phyloP scores from a whole-genome alignment of 2,329 filamentous ascomycete genomes.

The Lachnellula hyalina region DNA sequence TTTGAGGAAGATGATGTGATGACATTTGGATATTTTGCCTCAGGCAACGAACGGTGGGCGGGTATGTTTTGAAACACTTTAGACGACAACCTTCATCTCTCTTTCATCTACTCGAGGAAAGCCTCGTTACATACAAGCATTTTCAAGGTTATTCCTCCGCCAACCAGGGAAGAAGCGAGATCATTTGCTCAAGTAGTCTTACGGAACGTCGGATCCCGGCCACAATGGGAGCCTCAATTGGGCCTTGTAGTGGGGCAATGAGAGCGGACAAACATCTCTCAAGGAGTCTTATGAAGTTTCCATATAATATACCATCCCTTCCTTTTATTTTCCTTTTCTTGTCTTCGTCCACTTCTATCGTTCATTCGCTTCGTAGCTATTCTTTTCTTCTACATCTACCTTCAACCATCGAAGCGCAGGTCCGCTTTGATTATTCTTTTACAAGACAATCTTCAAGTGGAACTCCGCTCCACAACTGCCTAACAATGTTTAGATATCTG shows the following conservation, averaged over 20 bases:
- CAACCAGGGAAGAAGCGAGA: background rate
- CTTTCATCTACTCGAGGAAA: conserved; percentile 1
- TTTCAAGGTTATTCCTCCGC: background rate
- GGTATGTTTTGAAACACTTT: conserved; percentile 1
- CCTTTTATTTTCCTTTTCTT: background rate
- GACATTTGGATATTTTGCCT: background rate
- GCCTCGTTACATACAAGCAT: background rate
- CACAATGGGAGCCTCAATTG: background rate
- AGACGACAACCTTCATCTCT: background rate
- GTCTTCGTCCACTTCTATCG: conserved; percentile 2
- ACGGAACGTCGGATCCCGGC: background rate
- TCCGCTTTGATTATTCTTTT: conserved; percentile 5
- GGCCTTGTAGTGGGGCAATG: background rate
- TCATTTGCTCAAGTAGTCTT: background rate
- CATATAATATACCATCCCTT: background rate
- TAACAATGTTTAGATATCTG: background rate
- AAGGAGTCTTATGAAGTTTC: background rate
- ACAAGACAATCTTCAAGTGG: background rate
- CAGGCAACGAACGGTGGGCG: background rate
- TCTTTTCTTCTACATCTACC: background rate
- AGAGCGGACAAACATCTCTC: conserved; percentile 2
- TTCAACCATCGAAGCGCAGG: background rate
- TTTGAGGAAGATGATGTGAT: background rate
- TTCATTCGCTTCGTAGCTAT: background rate
- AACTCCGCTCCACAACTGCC: background rate